Conservation (phyloP, 2,329 filamentous ascomycete genomes). For the Harringtonia lauricola region DNA sequence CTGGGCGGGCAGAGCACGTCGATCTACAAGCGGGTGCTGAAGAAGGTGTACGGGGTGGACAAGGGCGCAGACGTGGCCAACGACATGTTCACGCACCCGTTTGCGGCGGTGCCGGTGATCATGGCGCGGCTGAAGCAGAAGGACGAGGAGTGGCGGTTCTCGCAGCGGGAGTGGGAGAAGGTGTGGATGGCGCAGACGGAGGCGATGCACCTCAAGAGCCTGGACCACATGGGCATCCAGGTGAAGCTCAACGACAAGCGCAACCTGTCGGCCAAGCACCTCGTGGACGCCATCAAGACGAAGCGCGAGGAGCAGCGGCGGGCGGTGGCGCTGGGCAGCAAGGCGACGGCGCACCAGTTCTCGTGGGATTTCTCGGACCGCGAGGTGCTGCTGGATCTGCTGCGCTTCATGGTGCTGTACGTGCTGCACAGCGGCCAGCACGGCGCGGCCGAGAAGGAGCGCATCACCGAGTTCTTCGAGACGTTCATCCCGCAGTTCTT, state of each 20-base stretch:
- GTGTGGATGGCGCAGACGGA: conserved; percentile 96
- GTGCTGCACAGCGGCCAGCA: conserved; percentile 59
- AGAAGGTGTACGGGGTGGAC: conserved; percentile 89
- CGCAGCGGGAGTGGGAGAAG: conserved; percentile 93
- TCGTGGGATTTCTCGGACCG: conserved; percentile 63
- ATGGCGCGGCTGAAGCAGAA: conserved; percentile 88
- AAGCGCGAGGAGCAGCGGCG: conserved; percentile 86
- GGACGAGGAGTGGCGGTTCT: conserved; percentile 94
- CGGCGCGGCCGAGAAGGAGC: conserved; percentile 61
- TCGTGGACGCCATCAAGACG: conserved; percentile 82
- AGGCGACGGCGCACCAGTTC: conserved; percentile 60
- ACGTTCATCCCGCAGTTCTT: conserved; percentile 69
- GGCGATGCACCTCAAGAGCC: conserved; percentile 87
- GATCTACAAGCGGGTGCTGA: conserved; percentile 93
- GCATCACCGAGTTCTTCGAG: conserved; percentile 65
- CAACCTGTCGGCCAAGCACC: conserved; percentile 77
- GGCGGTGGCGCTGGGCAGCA: conserved; percentile 43
- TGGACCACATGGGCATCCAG: conserved; percentile 92
- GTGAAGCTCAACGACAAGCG: conserved; percentile 86
- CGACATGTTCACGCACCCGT: conserved; percentile 75
- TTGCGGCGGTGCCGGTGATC: conserved; percentile 78
- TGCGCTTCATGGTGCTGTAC: conserved; percentile 53
- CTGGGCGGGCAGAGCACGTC: conserved; percentile 90
- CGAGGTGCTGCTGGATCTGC: conserved; percentile 51
- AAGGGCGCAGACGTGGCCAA: conserved; percentile 76